phyloP scores from a whole-genome alignment of 164 flowering plant species.

The Liquidambar formosana region DNA sequence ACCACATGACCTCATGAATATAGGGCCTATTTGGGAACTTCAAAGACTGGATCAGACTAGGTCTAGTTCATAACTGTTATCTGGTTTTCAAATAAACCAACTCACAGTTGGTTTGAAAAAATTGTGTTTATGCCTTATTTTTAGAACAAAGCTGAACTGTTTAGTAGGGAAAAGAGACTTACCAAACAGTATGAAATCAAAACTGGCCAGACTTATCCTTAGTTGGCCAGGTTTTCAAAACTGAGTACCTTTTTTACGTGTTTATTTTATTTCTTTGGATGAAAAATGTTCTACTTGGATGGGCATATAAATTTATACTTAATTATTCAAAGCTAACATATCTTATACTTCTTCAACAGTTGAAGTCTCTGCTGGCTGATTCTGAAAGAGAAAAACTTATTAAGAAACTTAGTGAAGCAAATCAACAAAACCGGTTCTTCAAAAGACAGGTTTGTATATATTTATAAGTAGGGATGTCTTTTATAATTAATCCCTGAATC shows the following conservation, averaged over 20 bases:
- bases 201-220: too few relatives aligned
- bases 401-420: constrained; percentile 88
- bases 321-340: not conserved
- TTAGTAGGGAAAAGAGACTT: too few relatives aligned
- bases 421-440: constrained; percentile 84
- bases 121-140: too few relatives aligned
- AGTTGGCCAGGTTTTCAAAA: too few relatives aligned
- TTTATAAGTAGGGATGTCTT: too few relatives aligned
- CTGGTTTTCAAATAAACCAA: too few relatives aligned
- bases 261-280: not conserved
- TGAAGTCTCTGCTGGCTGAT: constrained; percentile 67
- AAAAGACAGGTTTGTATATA: constrained; percentile 71
- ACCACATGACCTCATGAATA: not conserved
- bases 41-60: too few relatives aligned
- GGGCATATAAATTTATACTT: not conserved
- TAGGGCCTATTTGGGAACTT: too few relatives aligned
- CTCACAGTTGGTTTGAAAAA: too few relatives aligned
- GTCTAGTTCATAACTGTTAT: too few relatives aligned
- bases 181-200: too few relatives aligned
- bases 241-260: not conserved
- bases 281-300: not conserved
- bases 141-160: too few relatives aligned
- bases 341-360: constrained; percentile 37
- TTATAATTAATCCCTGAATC: not conserved
- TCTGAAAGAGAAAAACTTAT: constrained; percentile 68